Conservation (phyloP, 1,284 basidiomycete genomes). For the Rhodotorula sp. region DNA sequence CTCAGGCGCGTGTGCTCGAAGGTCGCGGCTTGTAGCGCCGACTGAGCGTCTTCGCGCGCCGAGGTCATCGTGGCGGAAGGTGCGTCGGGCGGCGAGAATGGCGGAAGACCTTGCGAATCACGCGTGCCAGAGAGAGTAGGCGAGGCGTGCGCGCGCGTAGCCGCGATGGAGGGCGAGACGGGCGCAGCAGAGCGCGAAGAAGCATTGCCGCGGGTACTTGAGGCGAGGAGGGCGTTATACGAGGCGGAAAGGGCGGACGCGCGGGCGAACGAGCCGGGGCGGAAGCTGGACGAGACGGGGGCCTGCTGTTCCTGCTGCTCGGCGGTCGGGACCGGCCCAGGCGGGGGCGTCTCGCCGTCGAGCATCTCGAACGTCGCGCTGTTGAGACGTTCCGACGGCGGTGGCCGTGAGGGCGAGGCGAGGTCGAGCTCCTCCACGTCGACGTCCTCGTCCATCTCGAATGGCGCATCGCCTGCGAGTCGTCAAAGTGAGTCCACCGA, state of each 20-base stretch:
- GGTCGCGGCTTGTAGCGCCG: not conserved
- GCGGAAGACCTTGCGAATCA: not conserved
- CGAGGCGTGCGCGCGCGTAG: not conserved
- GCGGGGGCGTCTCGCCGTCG: not conserved
- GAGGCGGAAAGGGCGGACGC: slow-evolving; percentile 34
- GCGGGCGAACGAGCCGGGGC: slow-evolving; percentile 24
- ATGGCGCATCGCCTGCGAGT: slow-evolving; percentile 27
- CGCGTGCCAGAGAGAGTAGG: not conserved
- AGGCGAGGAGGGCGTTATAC: slow-evolving; percentile 34
- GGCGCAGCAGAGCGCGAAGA: not conserved
- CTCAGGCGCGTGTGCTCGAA: not conserved
- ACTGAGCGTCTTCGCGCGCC: slow-evolving; percentile 2
- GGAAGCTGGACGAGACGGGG: slow-evolving; percentile 6
- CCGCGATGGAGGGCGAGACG: not conserved
- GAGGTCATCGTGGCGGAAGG: not conserved
- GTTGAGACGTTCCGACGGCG: not conserved
- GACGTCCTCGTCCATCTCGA: slow-evolving; percentile 47
- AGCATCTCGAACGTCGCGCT: slow-evolving; percentile 3
- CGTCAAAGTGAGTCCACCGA: not conserved
- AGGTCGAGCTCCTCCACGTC: slow-evolving; percentile 14
- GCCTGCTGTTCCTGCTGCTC: not conserved
- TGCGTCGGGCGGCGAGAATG: slow-evolving; percentile 15
- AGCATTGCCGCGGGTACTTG: slow-evolving; percentile 1
- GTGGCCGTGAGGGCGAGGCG: not conserved
- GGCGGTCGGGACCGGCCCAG: not conserved